Percentiles rank a stretch among this genome's conserved stretches.
phyloP scores from a whole-genome alignment of 768 basidiomycete genomes.

The Suillus decipiens region DNA sequence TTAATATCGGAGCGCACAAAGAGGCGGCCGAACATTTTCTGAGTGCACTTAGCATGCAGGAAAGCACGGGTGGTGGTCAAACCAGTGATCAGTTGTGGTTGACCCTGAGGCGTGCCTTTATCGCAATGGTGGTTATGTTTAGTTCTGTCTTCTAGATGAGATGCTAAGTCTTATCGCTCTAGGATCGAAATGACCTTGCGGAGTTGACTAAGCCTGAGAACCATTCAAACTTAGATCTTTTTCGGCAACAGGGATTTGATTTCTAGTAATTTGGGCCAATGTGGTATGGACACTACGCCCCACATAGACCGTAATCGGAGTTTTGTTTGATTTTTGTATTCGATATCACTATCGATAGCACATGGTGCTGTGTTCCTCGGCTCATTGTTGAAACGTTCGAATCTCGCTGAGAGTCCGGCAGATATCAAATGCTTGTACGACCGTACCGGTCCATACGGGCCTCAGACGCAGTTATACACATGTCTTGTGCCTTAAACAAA shows the following conservation, averaged over 20 bases:
- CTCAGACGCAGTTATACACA: background rate
- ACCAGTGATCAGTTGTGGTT: slow-evolving; percentile 88
- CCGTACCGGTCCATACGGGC: background rate
- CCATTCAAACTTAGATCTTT: slow-evolving; percentile 65
- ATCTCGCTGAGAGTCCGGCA: background rate
- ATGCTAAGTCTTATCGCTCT: slow-evolving; percentile 1
- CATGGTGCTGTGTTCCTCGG: background rate
- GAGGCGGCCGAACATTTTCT: slow-evolving; percentile 97
- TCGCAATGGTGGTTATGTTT: slow-evolving; percentile 65
- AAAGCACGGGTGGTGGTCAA: slow-evolving; percentile 59
- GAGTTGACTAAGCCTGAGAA: slow-evolving; percentile 66
- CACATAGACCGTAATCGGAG: background rate
- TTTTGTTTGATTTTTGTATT: background rate
- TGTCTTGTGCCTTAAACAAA: background rate
- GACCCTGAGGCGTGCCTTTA: slow-evolving; percentile 80
- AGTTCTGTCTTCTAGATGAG: background rate
- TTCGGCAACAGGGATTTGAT: slow-evolving; percentile 86
- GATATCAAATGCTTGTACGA: background rate
- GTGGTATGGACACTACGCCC: background rate
- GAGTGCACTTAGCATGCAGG: slow-evolving; percentile 79
- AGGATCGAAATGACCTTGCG: slow-evolving; percentile 84
- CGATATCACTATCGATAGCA: background rate
- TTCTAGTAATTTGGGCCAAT: slow-evolving; percentile 51
- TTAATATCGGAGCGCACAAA: slow-evolving; percentile 93
- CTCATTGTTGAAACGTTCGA: background rate